phyloP scores from a whole-genome alignment of 2,329 filamentous ascomycete species.

The Arthrobotrys conoides region DNA sequence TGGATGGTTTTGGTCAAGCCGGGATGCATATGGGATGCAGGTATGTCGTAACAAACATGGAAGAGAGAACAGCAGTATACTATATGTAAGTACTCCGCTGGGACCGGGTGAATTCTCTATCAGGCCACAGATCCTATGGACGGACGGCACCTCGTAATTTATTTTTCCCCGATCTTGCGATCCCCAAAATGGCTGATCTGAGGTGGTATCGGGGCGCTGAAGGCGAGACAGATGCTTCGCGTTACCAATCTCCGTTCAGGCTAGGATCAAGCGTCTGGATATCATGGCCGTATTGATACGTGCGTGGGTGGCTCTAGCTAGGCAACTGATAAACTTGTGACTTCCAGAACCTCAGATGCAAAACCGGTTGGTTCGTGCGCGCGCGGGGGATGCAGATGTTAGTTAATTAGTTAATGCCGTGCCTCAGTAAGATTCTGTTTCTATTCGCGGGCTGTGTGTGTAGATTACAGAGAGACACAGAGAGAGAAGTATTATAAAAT shows the following conservation, averaged over 20 bases:
- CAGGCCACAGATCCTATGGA: slow-evolving; percentile 46
- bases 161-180: slow-evolving; percentile 31
- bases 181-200: slow-evolving; percentile 49
- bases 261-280: slow-evolving; percentile 43
- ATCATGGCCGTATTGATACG: slow-evolving; percentile 37
- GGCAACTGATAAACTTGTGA: slow-evolving; percentile 32
- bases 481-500: not conserved
- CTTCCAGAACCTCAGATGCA: slow-evolving; percentile 33
- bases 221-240: slow-evolving; percentile 46
- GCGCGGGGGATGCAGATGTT: slow-evolving; percentile 25
- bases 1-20: slow-evolving; percentile 56
- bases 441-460: slow-evolving; percentile 12
- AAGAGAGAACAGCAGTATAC: not conserved
- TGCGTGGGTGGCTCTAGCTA: slow-evolving; percentile 41
- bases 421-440: not conserved
- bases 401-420: too few species aligned
- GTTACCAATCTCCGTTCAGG: slow-evolving; percentile 56
- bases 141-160: not conserved
- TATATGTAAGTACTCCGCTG: slow-evolving; percentile 37
- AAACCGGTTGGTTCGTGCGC: slow-evolving; percentile 44
- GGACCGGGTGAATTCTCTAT: slow-evolving; percentile 43
- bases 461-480: not conserved
- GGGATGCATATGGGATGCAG: slow-evolving; percentile 54
- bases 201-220: slow-evolving; percentile 58
- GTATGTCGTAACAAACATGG: slow-evolving; percentile 24